These are phyloP conservation scores for Cystobasidiaceae sp. DNA, from an alignment of 1,284 basidiomycete genomes.

Conservation along the genomic window DNA sequence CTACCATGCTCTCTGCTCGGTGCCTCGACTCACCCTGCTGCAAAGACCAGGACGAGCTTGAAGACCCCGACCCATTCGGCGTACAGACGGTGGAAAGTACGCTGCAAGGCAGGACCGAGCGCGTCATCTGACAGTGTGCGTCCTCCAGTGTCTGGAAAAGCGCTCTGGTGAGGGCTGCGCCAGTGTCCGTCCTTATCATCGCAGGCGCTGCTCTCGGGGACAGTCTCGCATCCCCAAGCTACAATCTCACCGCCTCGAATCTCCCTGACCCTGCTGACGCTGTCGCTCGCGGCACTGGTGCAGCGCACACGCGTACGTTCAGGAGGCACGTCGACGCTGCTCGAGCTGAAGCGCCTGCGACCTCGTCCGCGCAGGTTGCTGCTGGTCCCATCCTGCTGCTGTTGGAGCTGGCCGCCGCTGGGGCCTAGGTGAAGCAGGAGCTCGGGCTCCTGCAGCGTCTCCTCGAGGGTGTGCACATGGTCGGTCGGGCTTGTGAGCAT, in stretches of 20 bases:
- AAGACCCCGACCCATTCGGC: background rate
- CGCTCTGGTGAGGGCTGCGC: too few relatives aligned
- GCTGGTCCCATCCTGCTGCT: background rate
- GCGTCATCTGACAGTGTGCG: too few relatives aligned
- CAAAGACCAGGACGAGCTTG: background rate
- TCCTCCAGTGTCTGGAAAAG: too few relatives aligned
- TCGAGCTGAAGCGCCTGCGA: background rate
- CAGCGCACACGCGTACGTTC: background rate
- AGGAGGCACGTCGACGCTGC: background rate
- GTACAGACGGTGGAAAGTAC: background rate
- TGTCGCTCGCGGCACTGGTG: background rate
- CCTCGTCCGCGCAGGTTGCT: background rate
- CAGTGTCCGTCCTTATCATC: background rate
- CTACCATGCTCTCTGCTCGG: background rate
- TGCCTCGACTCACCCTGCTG: slow-evolving; percentile 6
- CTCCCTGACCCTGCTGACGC: slow-evolving; percentile 11
- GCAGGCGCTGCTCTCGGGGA: background rate
- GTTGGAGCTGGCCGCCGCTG: background rate
- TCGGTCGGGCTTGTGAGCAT: slow-evolving; percentile 6
- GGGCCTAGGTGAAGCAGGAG: slow-evolving; percentile 3
- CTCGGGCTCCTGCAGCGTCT: slow-evolving; percentile 5
- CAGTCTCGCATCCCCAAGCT: background rate
- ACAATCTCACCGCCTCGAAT: slow-evolving; percentile 14
- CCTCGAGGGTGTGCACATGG: slow-evolving; percentile 8
- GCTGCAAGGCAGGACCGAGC: background rate